These are phyloP conservation scores for Aciculosporium take DNA, from an alignment of 2,329 filamentous ascomycete species.

Conservation along the genomic window DNA sequence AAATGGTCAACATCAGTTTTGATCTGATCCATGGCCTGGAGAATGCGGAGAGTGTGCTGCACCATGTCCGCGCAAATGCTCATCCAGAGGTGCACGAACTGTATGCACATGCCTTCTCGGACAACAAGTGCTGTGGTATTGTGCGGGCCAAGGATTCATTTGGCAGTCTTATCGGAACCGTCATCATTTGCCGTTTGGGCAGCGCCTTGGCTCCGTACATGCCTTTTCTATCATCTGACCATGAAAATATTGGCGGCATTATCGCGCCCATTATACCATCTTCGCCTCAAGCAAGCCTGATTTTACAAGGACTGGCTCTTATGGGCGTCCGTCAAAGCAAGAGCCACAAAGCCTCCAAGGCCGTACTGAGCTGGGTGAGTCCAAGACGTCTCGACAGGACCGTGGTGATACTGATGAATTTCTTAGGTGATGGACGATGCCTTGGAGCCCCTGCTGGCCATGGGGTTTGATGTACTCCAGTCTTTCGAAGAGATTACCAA, in stretches of 20 bases:
- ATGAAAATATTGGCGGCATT: constrained; percentile 55
- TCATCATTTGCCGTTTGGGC: constrained; percentile 62
- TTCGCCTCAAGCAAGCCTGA: constrained; percentile 51
- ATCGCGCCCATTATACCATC: constrained; percentile 65
- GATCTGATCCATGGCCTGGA: constrained; percentile 72
- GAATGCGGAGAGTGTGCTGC: constrained; percentile 58
- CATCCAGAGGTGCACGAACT: constrained; percentile 68
- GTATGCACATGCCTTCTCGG: constrained; percentile 60
- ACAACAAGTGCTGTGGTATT: constrained; percentile 61
- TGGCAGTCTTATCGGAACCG: constrained; percentile 58
- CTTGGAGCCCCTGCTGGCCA: constrained; percentile 57
- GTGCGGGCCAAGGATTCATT: constrained; percentile 63
- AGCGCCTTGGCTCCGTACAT: constrained; percentile 56
- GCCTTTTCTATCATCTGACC: constrained; percentile 49
- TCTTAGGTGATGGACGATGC: constrained; percentile 52
- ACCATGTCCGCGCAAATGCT: constrained; percentile 59
- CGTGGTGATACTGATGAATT: constrained; percentile 7
- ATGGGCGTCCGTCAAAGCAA: constrained; percentile 76
- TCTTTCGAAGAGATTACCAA: constrained; percentile 69
- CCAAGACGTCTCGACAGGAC: background rate
- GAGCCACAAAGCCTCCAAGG: constrained; percentile 56
- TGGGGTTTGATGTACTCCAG: constrained; percentile 70
- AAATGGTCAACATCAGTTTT: constrained; percentile 61
- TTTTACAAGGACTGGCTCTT: constrained; percentile 63
- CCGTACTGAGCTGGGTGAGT: constrained; percentile 68